Evolutionary conservation across 1,284 basidiomycete genomes (phyloP).

Genomic region (Porphyrellus sp.): DNA sequence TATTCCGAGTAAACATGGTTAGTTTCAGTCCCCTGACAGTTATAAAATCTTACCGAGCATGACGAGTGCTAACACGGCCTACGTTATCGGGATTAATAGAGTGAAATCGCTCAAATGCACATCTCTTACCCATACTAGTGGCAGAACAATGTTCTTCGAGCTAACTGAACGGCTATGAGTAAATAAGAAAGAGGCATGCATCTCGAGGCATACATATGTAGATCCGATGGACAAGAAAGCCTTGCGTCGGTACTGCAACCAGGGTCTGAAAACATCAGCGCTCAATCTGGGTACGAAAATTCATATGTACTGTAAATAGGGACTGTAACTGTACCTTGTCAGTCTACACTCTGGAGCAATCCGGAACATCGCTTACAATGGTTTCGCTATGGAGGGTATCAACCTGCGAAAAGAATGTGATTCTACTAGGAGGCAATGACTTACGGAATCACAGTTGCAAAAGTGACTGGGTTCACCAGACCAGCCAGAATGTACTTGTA

Average conservation of each 20-base stretch:
- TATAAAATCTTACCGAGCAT: constrained; percentile 14
- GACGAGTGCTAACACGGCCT: constrained; percentile 5
- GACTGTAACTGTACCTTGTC: constrained; percentile 6
- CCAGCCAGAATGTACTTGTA: background rate
- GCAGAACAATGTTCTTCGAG: background rate
- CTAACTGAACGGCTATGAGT: background rate
- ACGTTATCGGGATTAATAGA: background rate
- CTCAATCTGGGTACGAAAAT: background rate
- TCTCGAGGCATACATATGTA: background rate
- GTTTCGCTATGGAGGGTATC: constrained; percentile 10
- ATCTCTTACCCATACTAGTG: constrained; percentile 2
- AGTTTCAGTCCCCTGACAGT: background rate
- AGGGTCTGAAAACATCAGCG: background rate
- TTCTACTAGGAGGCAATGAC: background rate
- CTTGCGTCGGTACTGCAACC: background rate
- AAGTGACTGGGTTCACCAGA: background rate
- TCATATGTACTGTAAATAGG: constrained; percentile 5
- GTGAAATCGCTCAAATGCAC: too few relatives aligned
- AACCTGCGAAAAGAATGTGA: background rate
- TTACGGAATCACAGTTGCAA: background rate
- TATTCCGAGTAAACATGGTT: background rate
- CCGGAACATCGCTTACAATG: constrained; percentile 3
- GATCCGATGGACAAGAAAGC: background rate
- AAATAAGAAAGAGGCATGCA: background rate
- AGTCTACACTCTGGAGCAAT: background rate